Evolutionary conservation across 1,284 basidiomycete genomes (phyloP), one percentile per base, ranked within the genome.

Genomic region (Porogramme epimiltina): DNA sequence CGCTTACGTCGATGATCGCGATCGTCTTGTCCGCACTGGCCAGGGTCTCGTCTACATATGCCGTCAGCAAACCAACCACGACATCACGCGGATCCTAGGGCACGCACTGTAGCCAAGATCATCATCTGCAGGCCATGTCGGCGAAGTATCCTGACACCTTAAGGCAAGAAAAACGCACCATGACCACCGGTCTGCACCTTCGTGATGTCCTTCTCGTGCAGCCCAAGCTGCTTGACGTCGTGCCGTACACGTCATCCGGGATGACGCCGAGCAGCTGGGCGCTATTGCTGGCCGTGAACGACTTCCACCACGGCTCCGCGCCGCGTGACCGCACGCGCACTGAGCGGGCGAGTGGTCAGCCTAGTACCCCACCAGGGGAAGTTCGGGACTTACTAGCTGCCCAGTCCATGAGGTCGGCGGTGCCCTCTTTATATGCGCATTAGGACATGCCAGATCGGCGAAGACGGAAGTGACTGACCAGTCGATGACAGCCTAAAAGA

Each of bases 391-490:
- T 83, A 98, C 95, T 65, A 18, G 94, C 94, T 47, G 95, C 96
- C 96, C 96, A 99, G 76, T 99, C 97, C 97, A 99, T 99, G 85
- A 94, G 89, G 62, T 96, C 93, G 41, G 97, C 97, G 24, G 97
- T 99, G 51, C 95, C 95, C 82, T 97, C 85, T 84, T 61, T 13
- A 51, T 37, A 28, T 47, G 37, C 38, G 15, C 20, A 22, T 45
- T 33, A 48, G 24, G 3, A 22, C 4, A 6, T n/a, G 38, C 5
- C 34, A 20, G 10, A n/a, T 24, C 18, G 3, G 22, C n/a, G 16
- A 24, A 10, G 11, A 23, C 11, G 16, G 23, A 13, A 36, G 31
- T 4, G 2, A 64, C 77, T 51, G 59, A 89, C 85, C 95, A 76
- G 72, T 97, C 95, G 69, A 95, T 78, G 64, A 97, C 72, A 16